Evolutionary conservation across 805 yeast species (phyloP).

Genomic region (Saturnispora halmiae): DNA sequence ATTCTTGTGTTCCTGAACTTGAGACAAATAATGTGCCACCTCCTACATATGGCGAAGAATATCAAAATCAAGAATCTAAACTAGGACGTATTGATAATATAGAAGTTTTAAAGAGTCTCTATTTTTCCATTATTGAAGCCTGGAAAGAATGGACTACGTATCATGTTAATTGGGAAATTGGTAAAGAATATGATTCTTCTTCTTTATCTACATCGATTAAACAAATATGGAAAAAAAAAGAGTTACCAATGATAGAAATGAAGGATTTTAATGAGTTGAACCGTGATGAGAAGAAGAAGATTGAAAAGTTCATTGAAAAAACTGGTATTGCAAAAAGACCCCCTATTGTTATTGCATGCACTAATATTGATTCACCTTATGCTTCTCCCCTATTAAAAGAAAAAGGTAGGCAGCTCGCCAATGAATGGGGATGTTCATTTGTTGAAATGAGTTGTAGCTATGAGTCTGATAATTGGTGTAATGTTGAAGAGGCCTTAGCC

Average conservation of each 20-base stretch:
- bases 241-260: conserved; percentile 8
- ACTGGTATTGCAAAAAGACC: conserved; percentile 31
- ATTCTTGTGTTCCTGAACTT: conserved; percentile 57
- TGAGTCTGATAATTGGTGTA: conserved; percentile 30
- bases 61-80: neutral
- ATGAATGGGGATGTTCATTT: conserved; percentile 57
- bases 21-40: conserved; percentile 22
- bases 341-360: conserved; percentile 59
- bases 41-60: conserved; percentile 13
- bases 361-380: conserved; percentile 47
- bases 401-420: conserved; percentile 49
- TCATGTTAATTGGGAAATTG: conserved; percentile 48
- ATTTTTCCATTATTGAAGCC: conserved; percentile 56
- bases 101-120: conserved; percentile 37
- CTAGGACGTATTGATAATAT: conserved; percentile 15
- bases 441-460: conserved; percentile 46
- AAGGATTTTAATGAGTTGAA: conserved; percentile 3
- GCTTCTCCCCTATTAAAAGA: conserved; percentile 53
- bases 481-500: conserved; percentile 50
- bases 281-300: conserved; percentile 5
- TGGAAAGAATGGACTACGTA: conserved; percentile 60
- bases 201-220: conserved; percentile 50
- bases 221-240: conserved; percentile 43
- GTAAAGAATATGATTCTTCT: conserved; percentile 60
- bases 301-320: neutral